These are phyloP conservation scores for Ceratocystis smalleyi DNA, from an alignment of 2,329 filamentous ascomycete species.

Conservation along the genomic window DNA sequence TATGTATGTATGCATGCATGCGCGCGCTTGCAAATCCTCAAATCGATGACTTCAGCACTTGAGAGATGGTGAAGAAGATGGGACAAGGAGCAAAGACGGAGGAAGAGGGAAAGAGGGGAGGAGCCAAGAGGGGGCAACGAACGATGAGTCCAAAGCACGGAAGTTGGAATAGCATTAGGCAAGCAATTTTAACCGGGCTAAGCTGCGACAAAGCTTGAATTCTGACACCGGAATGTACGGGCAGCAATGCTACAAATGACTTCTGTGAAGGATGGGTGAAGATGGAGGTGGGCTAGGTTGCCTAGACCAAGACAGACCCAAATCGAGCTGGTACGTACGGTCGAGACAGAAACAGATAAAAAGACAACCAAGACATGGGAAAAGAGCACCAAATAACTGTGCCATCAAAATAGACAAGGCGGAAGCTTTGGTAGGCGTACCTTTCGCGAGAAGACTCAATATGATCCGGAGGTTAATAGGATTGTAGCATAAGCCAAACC, in stretches of 20 bases:
- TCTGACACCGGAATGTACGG: background rate
- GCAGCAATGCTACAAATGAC: background rate
- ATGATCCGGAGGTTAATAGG: background rate
- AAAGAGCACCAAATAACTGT: background rate
- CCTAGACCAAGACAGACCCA: background rate
- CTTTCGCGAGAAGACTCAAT: background rate
- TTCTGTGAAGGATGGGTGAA: background rate
- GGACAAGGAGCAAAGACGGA: background rate
- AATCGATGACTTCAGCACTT: background rate
- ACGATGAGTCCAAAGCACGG: background rate
- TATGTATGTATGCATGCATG: background rate
- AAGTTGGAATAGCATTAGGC: background rate
- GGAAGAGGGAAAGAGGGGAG: background rate
- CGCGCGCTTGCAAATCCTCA: background rate
- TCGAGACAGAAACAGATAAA: background rate
- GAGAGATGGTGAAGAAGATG: background rate
- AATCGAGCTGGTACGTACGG: background rate
- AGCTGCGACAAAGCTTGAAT: background rate
- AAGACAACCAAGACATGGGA: background rate
- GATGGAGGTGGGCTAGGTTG: background rate
- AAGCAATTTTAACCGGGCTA: background rate
- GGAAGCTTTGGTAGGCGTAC: background rate
- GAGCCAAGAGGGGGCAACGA: background rate
- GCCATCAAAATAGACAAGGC: background rate
- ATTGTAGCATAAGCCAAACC: background rate